Conservation (phyloP, 495 filamentous ascomycete genomes). For the Penicillium argentinense region DNA sequence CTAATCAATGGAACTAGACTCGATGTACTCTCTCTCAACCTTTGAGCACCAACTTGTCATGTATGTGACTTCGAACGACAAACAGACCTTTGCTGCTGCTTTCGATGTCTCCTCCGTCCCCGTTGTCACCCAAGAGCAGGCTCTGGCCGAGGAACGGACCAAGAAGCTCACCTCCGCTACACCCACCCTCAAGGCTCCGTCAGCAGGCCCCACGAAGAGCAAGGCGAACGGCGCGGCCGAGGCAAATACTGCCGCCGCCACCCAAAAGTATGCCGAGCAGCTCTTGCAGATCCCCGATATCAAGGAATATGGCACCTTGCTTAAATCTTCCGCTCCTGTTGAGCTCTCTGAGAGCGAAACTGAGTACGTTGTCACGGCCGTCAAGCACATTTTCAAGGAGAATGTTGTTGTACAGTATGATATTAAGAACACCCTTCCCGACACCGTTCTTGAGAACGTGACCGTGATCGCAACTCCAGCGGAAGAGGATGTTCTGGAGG, state of each 20-base stretch:
- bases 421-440: conserved; percentile 94
- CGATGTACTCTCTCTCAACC: conserved; percentile 88
- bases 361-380: conserved; percentile 89
- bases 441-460: conserved; percentile 86
- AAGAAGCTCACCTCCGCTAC: conserved; percentile 92
- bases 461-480: conserved; percentile 82
- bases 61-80: conserved; percentile 91
- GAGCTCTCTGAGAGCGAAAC: conserved; percentile 97
- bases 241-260: conserved; percentile 69
- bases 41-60: conserved; percentile 97
- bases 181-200: conserved; percentile 92
- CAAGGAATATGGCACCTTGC: conserved; percentile 79
- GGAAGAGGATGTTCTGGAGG: conserved; percentile 74
- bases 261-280: conserved; percentile 84
- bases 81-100: conserved; percentile 76
- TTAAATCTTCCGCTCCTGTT: conserved; percentile 83
- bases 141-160: conserved; percentile 92
- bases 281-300: conserved; percentile 88
- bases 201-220: conserved; percentile 75
- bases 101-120: conserved; percentile 91
- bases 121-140: conserved; percentile 94
- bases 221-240: conserved; percentile 68
- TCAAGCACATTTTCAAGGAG: conserved; percentile 98
- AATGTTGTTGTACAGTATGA: conserved; percentile 96
- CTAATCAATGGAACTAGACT: conserved; percentile 35